Conservation (phyloP, 2,329 filamentous ascomycete species). For the Claviceps maximensis region DNA sequence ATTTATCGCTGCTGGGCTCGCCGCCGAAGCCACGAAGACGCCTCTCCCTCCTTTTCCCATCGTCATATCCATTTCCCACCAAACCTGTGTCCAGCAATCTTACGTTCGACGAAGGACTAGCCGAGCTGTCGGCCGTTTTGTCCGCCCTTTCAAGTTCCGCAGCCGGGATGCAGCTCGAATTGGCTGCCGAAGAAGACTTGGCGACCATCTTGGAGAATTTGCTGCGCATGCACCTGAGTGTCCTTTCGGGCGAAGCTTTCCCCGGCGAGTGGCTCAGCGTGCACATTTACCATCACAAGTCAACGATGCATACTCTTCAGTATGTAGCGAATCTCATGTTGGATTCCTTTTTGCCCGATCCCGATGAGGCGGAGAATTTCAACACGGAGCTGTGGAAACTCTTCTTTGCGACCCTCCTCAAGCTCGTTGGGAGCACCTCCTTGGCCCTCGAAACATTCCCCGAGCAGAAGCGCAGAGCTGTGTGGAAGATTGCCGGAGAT, state of each 20-base stretch:
- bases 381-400: conserved; percentile 89
- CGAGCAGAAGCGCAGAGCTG: conserved; percentile 87
- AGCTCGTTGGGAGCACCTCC: conserved; percentile 76
- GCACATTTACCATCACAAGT: conserved; percentile 85
- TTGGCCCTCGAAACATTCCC: conserved; percentile 91
- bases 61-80: conserved; percentile 75
- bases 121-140: conserved; percentile 79
- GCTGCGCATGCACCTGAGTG: conserved; percentile 76
- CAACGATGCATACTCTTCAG: conserved; percentile 73
- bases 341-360: conserved; percentile 73
- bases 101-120: conserved; percentile 69
- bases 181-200: conserved; percentile 60
- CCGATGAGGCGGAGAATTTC: conserved; percentile 83
- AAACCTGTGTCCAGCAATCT: conserved; percentile 49
- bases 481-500: conserved; percentile 98
- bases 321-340: conserved; percentile 68
- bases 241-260: conserved; percentile 80
- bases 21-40: conserved; percentile 43
- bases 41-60: conserved; percentile 81
- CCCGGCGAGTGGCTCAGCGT: conserved; percentile 83
- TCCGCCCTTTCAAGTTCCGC: conserved; percentile 67
- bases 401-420: conserved; percentile 81
- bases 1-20: conserved; percentile 55
- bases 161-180: conserved; percentile 58
- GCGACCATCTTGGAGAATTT: conserved; percentile 63